Evolutionary conservation across 805 yeast genomes (phyloP).

Genomic region (Saccharomycopsis malanga): DNA sequence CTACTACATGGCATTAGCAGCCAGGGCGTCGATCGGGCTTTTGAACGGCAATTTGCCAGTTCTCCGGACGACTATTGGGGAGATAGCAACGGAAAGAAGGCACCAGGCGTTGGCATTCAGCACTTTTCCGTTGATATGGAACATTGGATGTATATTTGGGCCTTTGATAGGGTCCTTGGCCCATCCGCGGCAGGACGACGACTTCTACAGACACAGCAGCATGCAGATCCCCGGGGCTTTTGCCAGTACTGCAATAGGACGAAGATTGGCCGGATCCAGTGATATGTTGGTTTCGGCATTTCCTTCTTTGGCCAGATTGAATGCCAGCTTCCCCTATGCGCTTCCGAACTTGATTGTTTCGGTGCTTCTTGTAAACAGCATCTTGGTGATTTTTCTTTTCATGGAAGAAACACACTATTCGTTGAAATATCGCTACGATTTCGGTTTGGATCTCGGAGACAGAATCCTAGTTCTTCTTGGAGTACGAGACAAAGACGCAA

Average conservation of each 20-base stretch:
- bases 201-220: conserved; percentile 16
- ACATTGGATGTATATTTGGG: conserved; percentile 54
- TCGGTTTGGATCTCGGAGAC: conserved; percentile 42
- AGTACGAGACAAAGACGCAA: conserved; percentile 22
- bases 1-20: conserved; percentile 44
- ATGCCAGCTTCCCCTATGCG: conserved; percentile 41
- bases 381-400: conserved; percentile 37
- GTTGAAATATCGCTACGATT: conserved; percentile 34
- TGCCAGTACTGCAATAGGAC: conserved; percentile 6
- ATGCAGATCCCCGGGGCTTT: neutral
- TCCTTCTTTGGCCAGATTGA: conserved; percentile 27
- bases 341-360: conserved; percentile 46
- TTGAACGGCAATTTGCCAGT: conserved; percentile 62
- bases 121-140: conserved; percentile 54
- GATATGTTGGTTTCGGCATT: conserved; percentile 15
- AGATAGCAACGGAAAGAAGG: conserved; percentile 40
- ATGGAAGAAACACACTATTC: conserved; percentile 47
- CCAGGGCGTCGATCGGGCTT: conserved; percentile 49
- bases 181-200: conserved; percentile 33
- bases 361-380: conserved; percentile 30
- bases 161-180: conserved; percentile 51
- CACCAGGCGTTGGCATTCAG: conserved; percentile 61
- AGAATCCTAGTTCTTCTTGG: conserved; percentile 24
- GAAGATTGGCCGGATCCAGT: neutral
- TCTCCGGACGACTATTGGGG: conserved; percentile 56